Evolutionary conservation across 2,329 filamentous ascomycete species (phyloP).

Genomic region (Epichloe scottii): DNA sequence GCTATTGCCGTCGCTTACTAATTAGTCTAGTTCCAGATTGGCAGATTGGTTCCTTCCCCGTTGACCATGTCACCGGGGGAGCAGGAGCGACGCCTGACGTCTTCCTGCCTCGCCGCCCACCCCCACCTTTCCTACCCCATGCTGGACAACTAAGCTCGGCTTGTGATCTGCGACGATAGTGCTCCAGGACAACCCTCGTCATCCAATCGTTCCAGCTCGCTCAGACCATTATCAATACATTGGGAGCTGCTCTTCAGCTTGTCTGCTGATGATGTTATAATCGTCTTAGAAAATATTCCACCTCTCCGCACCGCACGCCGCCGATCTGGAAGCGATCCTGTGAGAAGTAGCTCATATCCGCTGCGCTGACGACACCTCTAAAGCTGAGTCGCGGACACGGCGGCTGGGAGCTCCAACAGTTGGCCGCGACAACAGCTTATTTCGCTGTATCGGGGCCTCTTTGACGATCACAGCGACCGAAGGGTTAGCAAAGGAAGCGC

Average conservation of each 20-base stretch:
- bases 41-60: neutral
- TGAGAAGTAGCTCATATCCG: neutral
- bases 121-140: neutral
- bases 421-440: neutral
- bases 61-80: neutral
- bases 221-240: neutral
- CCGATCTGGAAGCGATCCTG: neutral
- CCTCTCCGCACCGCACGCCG: neutral
- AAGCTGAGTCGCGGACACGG: neutral
- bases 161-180: neutral
- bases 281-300: neutral
- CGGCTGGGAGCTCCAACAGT: neutral
- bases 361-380: constrained; percentile 1
- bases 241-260: neutral
- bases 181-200: neutral
- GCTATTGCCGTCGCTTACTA: neutral
- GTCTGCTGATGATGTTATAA: neutral
- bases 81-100: constrained; percentile 6
- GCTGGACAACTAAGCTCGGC: neutral
- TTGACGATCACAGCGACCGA: neutral
- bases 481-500: neutral
- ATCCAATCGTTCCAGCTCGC: neutral
- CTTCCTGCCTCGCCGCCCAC: neutral
- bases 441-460: neutral
- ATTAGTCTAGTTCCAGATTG: constrained; percentile 2